phyloP scores from a whole-genome alignment of 257 asterid genomes.

The Primulina tabacum region DNA sequence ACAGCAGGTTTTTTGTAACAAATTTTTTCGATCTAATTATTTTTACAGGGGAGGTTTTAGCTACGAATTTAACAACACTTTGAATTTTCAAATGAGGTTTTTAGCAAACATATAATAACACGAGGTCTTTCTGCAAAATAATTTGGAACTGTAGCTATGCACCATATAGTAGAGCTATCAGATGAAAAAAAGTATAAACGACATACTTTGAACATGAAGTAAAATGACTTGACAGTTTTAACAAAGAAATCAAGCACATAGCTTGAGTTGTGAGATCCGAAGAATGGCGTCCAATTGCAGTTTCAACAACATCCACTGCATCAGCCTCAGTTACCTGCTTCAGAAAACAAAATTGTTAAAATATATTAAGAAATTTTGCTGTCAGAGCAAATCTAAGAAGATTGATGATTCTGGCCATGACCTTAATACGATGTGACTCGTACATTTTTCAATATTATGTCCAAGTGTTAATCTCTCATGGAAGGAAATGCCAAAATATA shows the following conservation, averaged over 20 bases:
- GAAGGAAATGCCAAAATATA: neutral
- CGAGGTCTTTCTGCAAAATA: neutral
- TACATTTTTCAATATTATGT: neutral
- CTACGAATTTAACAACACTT: neutral
- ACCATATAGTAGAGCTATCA: constrained; percentile 2
- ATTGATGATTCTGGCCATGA: neutral
- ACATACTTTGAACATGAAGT: constrained; percentile 87
- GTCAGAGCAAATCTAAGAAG: constrained; percentile 16
- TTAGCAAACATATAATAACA: neutral
- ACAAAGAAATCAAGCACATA: constrained; percentile 82
- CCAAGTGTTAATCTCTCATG: constrained; percentile 5
- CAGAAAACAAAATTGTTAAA: constrained; percentile 28
- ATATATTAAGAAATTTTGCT: constrained; percentile 17
- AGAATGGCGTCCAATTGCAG: constrained; percentile 59
- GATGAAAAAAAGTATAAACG: constrained; percentile 14
- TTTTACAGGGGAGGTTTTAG: neutral
- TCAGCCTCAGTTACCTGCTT: constrained; percentile 89
- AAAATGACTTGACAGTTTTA: constrained; percentile 89
- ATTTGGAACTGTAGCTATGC: neutral
- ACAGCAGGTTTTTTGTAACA: no score
- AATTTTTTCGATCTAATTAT: no score
- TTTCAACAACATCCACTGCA: constrained; percentile 84
- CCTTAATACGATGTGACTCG: neutral
- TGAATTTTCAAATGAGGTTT: neutral
- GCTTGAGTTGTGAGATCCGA: constrained; percentile 77